Evolutionary conservation across 345 rosid species (phyloP).

Genomic region (Eucalyptus erythrocorys): DNA sequence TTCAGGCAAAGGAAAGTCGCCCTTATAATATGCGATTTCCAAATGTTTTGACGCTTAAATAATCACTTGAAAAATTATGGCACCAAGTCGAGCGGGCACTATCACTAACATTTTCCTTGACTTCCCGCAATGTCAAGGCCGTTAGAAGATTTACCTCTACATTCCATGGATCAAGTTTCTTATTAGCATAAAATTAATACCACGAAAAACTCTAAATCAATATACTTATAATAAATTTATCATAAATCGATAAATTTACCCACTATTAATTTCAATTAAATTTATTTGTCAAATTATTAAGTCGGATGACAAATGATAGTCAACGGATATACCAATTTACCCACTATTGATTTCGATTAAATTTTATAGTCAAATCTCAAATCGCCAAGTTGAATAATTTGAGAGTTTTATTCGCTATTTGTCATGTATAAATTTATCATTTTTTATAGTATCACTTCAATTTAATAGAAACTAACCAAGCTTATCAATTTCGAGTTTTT

Average conservation of each 20-base stretch:
- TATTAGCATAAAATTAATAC: neutral
- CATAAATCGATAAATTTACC: accelerated
- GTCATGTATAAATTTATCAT: too few relatives aligned
- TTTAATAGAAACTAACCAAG: too few relatives aligned
- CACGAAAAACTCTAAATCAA: accelerated
- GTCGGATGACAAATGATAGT: accelerated
- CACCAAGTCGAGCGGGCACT: accelerated
- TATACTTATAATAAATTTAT: accelerated
- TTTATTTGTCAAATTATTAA: too few relatives aligned
- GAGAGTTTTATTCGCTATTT: accelerated
- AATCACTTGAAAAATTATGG: accelerated
- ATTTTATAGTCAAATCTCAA: too few relatives aligned
- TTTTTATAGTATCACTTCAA: neutral
- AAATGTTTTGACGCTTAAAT: neutral
- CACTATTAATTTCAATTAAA: too few relatives aligned
- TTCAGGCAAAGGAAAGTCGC: neutral
- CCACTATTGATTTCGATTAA: accelerated
- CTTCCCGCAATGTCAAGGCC: neutral
- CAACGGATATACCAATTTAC: accelerated
- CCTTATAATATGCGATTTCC: too few relatives aligned
- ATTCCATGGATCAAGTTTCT: neutral
- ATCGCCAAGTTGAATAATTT: accelerated
- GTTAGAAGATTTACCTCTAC: neutral
- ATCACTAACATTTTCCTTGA: neutral
- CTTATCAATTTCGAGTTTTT: accelerated